phyloP scores from a whole-genome alignment of 75 land plant genomes.

The Sequoiadendron giganteum region DNA sequence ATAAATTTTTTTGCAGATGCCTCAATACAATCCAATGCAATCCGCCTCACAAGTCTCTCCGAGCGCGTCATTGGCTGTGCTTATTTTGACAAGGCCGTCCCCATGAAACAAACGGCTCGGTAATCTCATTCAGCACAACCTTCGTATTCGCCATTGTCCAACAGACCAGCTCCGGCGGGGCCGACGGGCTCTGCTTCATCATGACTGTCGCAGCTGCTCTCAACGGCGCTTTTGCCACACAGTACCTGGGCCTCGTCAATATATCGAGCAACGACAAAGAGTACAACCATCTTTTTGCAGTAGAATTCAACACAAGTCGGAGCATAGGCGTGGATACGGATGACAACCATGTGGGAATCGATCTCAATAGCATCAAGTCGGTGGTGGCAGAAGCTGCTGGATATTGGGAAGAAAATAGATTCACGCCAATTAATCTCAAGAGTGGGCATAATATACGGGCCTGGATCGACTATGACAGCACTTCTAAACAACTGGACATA shows the following conservation, averaged over 20 bases:
- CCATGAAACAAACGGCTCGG: background rate
- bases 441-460: too few relatives aligned
- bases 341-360: slow-evolving; percentile 47
- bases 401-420: too few relatives aligned
- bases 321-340: background rate
- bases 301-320: too few relatives aligned
- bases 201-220: slow-evolving; percentile 14
- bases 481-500: too few relatives aligned
- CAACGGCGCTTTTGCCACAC: slow-evolving; percentile 19
- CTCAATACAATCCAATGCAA: background rate
- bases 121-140: too few relatives aligned
- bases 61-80: background rate
- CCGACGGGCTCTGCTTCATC: slow-evolving; percentile 40
- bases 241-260: slow-evolving; percentile 42
- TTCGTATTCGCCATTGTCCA: too few relatives aligned
- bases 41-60: background rate
- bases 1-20: background rate
- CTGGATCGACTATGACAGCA: too few relatives aligned
- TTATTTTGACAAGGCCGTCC: background rate
- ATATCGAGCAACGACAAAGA: slow-evolving; percentile 17
- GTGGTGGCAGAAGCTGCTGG: too few relatives aligned
- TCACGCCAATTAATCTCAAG: too few relatives aligned
- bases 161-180: background rate
- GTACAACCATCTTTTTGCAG: slow-evolving; percentile 4
- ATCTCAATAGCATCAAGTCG: too few relatives aligned